These are phyloP conservation scores for Colletotrichum chlorophyti DNA, from an alignment of 2,329 filamentous ascomycete species.

Conservation along the genomic window DNA sequence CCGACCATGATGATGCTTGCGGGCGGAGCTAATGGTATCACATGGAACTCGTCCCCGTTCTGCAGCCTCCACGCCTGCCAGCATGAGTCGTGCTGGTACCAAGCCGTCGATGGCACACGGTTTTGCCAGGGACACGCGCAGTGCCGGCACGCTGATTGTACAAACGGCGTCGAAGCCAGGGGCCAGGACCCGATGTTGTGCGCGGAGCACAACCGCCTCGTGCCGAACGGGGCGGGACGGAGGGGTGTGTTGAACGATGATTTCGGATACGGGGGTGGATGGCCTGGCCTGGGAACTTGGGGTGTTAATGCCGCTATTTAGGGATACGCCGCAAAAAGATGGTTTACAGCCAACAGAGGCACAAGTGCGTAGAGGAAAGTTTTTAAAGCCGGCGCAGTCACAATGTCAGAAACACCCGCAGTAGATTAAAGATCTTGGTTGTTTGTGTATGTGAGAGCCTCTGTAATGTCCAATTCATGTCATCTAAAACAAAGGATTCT, in stretches of 20 bases:
- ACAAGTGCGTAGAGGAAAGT: too few species aligned
- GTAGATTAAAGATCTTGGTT: background rate
- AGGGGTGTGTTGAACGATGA: background rate
- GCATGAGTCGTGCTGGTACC: constrained; percentile 6
- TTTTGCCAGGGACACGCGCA: constrained; percentile 18
- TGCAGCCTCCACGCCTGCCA: constrained; percentile 24
- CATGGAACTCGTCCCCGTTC: constrained; percentile 10
- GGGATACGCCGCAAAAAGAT: too few species aligned
- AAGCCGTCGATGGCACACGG: background rate
- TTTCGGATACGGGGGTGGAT: constrained; percentile 6
- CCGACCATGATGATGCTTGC: background rate
- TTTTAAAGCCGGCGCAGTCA: too few species aligned
- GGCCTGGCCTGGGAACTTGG: constrained; percentile 14
- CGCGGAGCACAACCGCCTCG: constrained; percentile 11
- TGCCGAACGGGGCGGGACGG: background rate
- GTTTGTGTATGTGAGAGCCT: background rate
- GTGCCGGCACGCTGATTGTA: constrained; percentile 17
- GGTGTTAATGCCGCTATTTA: constrained; percentile 18
- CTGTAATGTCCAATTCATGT: background rate
- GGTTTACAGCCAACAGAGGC: too few species aligned
- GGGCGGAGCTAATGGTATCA: background rate
- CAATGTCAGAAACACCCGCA: too few species aligned
- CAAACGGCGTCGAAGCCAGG: constrained; percentile 1
- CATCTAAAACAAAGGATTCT: background rate
- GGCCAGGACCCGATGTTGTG: constrained; percentile 15